Conservation (phyloP, 2,329 filamentous ascomycete genomes). For the Pestalotiopsis sp. region DNA sequence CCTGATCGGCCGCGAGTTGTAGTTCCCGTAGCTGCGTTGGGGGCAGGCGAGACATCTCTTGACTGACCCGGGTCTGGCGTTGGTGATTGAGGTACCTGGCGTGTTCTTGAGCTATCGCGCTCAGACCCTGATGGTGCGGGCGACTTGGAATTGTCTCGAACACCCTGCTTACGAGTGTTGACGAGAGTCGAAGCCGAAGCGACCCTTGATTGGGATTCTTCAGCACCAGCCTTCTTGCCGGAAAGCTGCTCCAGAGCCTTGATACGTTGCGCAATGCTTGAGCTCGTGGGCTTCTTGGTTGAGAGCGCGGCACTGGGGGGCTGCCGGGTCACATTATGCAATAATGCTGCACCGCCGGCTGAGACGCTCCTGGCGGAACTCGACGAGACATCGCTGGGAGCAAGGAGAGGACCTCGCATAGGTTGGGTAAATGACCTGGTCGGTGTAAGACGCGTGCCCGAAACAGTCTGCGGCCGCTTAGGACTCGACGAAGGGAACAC, state of each 20-base stretch:
- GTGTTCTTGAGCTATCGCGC: slow-evolving; percentile 23
- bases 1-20: slow-evolving; percentile 48
- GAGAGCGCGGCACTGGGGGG: slow-evolving; percentile 51
- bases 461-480: slow-evolving; percentile 17
- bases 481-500: slow-evolving; percentile 49
- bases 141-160: slow-evolving; percentile 34
- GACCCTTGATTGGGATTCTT: slow-evolving; percentile 28
- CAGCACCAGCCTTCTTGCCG: slow-evolving; percentile 36
- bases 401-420: slow-evolving; percentile 46
- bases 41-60: slow-evolving; percentile 25
- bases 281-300: slow-evolving; percentile 79
- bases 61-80: slow-evolving; percentile 28
- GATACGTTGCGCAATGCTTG: slow-evolving; percentile 91
- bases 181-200: slow-evolving; percentile 46
- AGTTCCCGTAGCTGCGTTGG: slow-evolving; percentile 15
- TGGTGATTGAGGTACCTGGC: slow-evolving; percentile 30
- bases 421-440: slow-evolving; percentile 54
- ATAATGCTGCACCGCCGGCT: slow-evolving; percentile 55
- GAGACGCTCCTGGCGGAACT: slow-evolving; percentile 56
- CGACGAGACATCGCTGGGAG: slow-evolving; percentile 49
- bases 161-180: slow-evolving; percentile 42
- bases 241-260: slow-evolving; percentile 86
- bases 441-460: slow-evolving; percentile 30
- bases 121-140: slow-evolving; percentile 35
- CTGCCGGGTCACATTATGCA: slow-evolving; percentile 58